Evolutionary conservation across 495 filamentous ascomycete genomes (phyloP), one percentile per base, ranked within the genome.

Genomic region (Letharia lupina): DNA sequence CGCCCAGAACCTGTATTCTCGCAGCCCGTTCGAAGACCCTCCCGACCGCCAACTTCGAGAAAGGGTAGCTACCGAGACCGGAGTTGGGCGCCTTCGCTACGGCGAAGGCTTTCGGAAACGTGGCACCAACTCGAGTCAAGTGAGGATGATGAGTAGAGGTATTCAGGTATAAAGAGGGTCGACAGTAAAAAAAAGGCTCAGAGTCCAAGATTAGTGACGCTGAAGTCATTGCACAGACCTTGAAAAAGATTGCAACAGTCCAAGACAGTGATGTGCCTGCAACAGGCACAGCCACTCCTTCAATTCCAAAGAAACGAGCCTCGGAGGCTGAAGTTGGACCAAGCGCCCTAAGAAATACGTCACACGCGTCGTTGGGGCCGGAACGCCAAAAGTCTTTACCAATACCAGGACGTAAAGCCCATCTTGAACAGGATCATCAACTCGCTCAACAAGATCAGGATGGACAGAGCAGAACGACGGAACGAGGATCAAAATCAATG

Each of bases 91-190:
- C 52, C 52, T 56, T 33, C 28, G 52, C 52, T 56, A 10, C 52
- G 52, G 52, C 52, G 52, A 56, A 56, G 52, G 52, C 52, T 56
- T 33, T 56, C 52, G 52, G 52, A 56, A 35, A 56, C 28, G 28
- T 18, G 28, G 31, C 52, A 37, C 13, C 12, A 35, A 56, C 37
- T 35, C 8, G 52, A 56, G 12, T 37, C 52, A 35, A 37, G 13
- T 18, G 52, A 56, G 13, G 52, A 56, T 35, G 52, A 56, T 0
- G 52, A 35, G 28, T 37, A 11, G 1, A 18, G 28, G 31, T 56
- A 56, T 37, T 31, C 28, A 13, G 16, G 11, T 15, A 56, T 56
- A 2, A 35, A 33, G 52, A 56, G 52, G 31, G 3, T 31, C 1
- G 52, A 56, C 31, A 56, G 28, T 56, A 31, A 35, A 3, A 56